phyloP scores from a whole-genome alignment of 768 basidiomycete species.

The Tylopilus sp. region DNA sequence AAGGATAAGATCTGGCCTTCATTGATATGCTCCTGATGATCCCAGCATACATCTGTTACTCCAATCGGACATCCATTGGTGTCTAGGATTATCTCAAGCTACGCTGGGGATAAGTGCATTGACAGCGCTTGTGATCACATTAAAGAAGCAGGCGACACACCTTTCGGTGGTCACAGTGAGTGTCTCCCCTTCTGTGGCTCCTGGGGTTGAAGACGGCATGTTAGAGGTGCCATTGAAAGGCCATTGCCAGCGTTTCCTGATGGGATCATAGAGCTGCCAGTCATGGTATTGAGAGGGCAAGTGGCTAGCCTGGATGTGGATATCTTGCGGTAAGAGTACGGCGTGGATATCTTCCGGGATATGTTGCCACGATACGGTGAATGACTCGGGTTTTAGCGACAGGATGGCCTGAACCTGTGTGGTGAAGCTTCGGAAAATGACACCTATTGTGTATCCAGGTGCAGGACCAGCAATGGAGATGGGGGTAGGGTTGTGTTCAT shows the following conservation, averaged over 20 bases:
- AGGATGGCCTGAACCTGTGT: background rate
- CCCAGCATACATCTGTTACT: background rate
- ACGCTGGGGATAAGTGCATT: background rate
- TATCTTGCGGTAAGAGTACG: background rate
- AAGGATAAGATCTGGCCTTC: background rate
- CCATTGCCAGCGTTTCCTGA: background rate
- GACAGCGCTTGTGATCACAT: background rate
- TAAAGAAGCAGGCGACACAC: background rate
- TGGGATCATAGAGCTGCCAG: background rate
- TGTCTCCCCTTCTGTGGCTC: background rate
- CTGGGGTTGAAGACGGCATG: background rate
- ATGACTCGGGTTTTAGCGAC: background rate
- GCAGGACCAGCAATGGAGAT: background rate
- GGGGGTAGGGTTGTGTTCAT: background rate
- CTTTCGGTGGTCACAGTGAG: background rate
- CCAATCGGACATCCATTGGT: background rate
- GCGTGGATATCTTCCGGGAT: background rate
- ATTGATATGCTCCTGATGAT: too few species aligned
- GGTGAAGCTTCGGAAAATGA: background rate
- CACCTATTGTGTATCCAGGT: background rate
- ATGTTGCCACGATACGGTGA: background rate
- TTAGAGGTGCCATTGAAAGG: background rate
- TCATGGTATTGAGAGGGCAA: background rate
- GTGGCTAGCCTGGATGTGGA: too few species aligned
- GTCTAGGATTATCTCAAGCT: background rate